phyloP scores from a whole-genome alignment of 139 green algal species.

The Picochlorum costavermella region DNA sequence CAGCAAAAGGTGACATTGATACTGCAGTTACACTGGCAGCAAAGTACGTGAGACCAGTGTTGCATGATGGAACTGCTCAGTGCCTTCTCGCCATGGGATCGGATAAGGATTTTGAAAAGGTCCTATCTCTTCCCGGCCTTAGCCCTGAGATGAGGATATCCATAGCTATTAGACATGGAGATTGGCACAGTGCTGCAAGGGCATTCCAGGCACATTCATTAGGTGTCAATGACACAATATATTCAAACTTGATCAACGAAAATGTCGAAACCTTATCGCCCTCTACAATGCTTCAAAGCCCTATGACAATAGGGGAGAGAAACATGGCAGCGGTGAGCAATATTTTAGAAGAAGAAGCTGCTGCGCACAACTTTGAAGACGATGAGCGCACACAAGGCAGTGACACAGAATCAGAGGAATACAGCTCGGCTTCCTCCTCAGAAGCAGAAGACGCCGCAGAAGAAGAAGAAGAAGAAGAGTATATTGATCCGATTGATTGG shows the following conservation, averaged over 20 bases:
- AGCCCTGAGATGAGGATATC: slow-evolving; percentile 27
- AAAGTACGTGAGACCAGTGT: slow-evolving; percentile 17
- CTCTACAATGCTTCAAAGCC: background rate
- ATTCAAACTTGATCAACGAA: background rate
- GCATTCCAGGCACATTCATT: slow-evolving; percentile 31
- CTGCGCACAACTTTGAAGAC: slow-evolving; percentile 3
- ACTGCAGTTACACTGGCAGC: slow-evolving; percentile 29
- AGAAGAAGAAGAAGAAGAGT: slow-evolving; percentile 1
- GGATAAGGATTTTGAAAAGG: slow-evolving; percentile 20
- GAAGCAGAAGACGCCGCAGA: background rate
- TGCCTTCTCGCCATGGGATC: slow-evolving; percentile 40
- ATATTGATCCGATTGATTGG: slow-evolving; percentile 22
- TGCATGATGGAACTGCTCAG: slow-evolving; percentile 40
- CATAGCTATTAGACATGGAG: slow-evolving; percentile 22
- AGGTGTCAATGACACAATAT: slow-evolving; percentile 17
- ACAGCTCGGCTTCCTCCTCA: background rate
- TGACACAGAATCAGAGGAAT: slow-evolving; percentile 12
- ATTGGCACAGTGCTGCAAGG: slow-evolving; percentile 24
- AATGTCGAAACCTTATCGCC: background rate
- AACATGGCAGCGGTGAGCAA: slow-evolving; percentile 4
- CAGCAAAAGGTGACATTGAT: slow-evolving; percentile 29
- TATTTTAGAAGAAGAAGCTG: slow-evolving; percentile 8
- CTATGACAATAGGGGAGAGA: background rate
- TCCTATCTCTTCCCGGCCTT: slow-evolving; percentile 33
- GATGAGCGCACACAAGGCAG: slow-evolving; percentile 36